Base-by-base conservation (phyloP, 768 basidiomycete genomes). In the Hypsizygus marmoreus region DNA sequence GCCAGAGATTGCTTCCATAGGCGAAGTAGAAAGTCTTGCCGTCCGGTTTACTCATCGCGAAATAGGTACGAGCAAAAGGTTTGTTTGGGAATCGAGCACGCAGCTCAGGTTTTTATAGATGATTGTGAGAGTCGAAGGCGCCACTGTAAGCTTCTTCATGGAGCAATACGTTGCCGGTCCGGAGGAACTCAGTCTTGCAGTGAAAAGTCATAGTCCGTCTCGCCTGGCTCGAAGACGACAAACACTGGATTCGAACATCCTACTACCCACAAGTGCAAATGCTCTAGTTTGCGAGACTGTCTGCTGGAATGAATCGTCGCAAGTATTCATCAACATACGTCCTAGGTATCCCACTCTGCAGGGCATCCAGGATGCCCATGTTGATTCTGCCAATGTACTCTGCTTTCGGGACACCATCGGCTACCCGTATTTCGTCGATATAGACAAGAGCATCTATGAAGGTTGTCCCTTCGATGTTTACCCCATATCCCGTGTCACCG, bases 341-440 rank as follows among this genome's bases (percentile, higher is more conserved):
- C 43, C 54, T 33, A 1, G 75, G 68, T 20, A 79, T 59, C 1
- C 74, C 74, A 25, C 65, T 59, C 40, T 57, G 50, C 46, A 71
- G 32, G 0, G 67, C 75, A 56, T 79, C 74, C 17, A 51, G 60
- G 20, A 77, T 73, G 4, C 64, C 75, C 57, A 58, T 64, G 47
- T 77, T 76, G 62, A 79, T 75, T 11, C 75, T 63, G 45, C 54
- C 52, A 24, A 77, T 69, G 51, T 78, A 79, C 55, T 77, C 75
- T 33, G 56, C 55, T 51, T 62, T 61, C 4, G 72, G 68, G 5
- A 49, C 41, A 11, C 71, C 66, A 22, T 64, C 63, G 12, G 40
- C 48, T 42, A 62, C 50, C 37, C 70, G 59, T 32, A 63, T 40
- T 7, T 62, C 52, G 37, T 77, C 74, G 16, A 77, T 59, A 41